Conservation (phyloP, 441 rosid genomes). For the Breynia disticha region DNA sequence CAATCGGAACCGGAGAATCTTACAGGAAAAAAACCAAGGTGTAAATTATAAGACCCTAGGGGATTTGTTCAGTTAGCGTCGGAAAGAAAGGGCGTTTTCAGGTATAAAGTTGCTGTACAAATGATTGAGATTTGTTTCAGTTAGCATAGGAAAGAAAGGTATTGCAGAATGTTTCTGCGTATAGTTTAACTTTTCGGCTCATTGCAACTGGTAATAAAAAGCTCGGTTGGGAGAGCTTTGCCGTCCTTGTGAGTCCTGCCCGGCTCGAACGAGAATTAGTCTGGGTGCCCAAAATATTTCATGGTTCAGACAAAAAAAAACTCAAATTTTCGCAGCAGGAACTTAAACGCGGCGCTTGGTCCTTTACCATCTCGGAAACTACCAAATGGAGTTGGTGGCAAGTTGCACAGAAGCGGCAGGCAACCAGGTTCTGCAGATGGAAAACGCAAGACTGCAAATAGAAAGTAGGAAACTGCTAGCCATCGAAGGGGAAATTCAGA, state of each 20-base stretch:
- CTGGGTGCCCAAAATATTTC: too few relatives aligned
- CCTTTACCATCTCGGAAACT: conserved; percentile 65
- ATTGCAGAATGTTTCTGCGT: conserved; percentile 1
- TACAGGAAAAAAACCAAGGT: conserved; percentile 67
- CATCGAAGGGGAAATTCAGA: conserved; percentile 18
- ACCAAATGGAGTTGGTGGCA: conserved; percentile 33
- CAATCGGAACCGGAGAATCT: conserved; percentile 85
- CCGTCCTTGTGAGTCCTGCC: too few relatives aligned
- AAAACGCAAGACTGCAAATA: conserved; percentile 49
- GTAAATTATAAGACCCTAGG: conserved; percentile 89
- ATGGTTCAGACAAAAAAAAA: too few relatives aligned
- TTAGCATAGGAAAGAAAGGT: conserved; percentile 96
- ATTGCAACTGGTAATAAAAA: neutral
- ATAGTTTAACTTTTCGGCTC: neutral
- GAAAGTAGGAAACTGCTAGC: conserved; percentile 34
- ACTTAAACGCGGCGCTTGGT: conserved; percentile 32
- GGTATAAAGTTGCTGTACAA: conserved; percentile 81
- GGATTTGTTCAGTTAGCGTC: conserved; percentile 72
- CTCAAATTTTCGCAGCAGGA: conserved; percentile 34
- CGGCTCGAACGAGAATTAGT: too few relatives aligned
- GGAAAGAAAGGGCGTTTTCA: conserved; percentile 69
- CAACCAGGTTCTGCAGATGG: conserved; percentile 43
- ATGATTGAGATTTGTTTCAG: conserved; percentile 96
- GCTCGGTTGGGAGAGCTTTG: too few relatives aligned
- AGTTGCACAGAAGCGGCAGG: conserved; percentile 38